Evolutionary conservation across 2,329 filamentous ascomycete species (phyloP), one percentile per base, ranked within the genome.

Genomic region (Ascochyta fabae): DNA sequence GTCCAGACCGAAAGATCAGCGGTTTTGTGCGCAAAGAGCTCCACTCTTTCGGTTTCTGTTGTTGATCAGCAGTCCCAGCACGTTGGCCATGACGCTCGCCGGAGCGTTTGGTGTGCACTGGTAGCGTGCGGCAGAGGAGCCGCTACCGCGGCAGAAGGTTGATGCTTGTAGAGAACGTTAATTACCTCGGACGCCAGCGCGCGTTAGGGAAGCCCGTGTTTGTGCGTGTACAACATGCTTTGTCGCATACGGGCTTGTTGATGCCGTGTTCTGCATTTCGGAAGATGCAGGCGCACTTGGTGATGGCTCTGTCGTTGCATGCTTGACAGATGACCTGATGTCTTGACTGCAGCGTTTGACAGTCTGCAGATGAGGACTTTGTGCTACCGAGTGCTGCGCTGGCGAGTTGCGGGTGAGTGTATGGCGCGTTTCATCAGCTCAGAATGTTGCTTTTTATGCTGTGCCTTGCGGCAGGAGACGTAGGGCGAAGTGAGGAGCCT

Each of bases 341-440:
- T 66, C 50, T 60, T 50, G 47, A 46, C 38, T 53, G 41, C 40
- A 53, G 19, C 22, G 38, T 39, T 52, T 40, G 44, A 45, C 34
- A 36, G 46, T 4, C 40, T 54, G 47, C 43, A 53, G 44, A 57
- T 48, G 43, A 16, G 36, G 43, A 56, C n/a, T 36, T 36, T 10
- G 64, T 67, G 56, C 58, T 44, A 64, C 64, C 19, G 23, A 43
- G 45, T 57, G 62, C 61, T 56, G 53, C 36, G 52, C 26, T 50
- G 52, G 52, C 52, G 44, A 48, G 43, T 13, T 49, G 59, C 48
- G 59, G 50, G 55, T 47, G 55, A 47, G 36, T 60, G 58, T 59
- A 61, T 63, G 59, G 66, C 59, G 60, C 52, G 66, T 67, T 68
- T 65, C 64, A 67, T 39, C 31, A 39, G 31, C 47, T 46, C 38